Percentiles rank a stretch among this genome's conserved stretches.
Conservation (phyloP, 2,329 filamentous ascomycete species). For the Paraphaeosphaeria sporulosa region DNA sequence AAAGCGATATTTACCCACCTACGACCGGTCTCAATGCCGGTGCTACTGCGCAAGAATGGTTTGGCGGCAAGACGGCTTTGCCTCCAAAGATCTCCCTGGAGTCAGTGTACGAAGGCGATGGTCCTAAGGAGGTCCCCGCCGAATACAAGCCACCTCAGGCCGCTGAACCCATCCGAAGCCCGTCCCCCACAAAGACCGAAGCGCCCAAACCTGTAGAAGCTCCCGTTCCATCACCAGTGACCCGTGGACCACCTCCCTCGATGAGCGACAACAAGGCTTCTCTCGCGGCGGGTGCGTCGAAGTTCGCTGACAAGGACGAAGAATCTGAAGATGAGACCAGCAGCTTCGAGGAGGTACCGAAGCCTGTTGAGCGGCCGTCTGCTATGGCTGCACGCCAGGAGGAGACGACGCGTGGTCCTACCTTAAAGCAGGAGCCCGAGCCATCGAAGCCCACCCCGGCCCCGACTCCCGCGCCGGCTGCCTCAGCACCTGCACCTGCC, state of each 20-base stretch:
- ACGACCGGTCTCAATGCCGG: slow-evolving; percentile 81
- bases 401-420: slow-evolving; percentile 48
- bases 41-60: slow-evolving; percentile 82
- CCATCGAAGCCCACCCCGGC: slow-evolving; percentile 54
- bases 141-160: slow-evolving; percentile 68
- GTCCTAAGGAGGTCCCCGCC: slow-evolving; percentile 76
- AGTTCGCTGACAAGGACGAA: slow-evolving; percentile 81
- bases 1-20: slow-evolving; percentile 95
- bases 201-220: slow-evolving; percentile 56
- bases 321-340: slow-evolving; percentile 72
- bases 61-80: slow-evolving; percentile 81
- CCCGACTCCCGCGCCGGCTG: slow-evolving; percentile 44
- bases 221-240: slow-evolving; percentile 58
- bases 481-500: slow-evolving; percentile 49
- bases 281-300: slow-evolving; percentile 83
- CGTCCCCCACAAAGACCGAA: slow-evolving; percentile 62
- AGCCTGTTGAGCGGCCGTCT: slow-evolving; percentile 70
- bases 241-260: slow-evolving; percentile 67
- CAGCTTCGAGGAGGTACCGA: slow-evolving; percentile 85
- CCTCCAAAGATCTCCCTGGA: slow-evolving; percentile 94
- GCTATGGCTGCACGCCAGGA: slow-evolving; percentile 46
- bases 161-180: slow-evolving; percentile 43
- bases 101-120: slow-evolving; percentile 85
- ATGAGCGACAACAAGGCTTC: slow-evolving; percentile 87
- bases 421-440: slow-evolving; percentile 51